Percentiles rank a stretch among this genome's conserved stretches.
Conservation (phyloP, 768 basidiomycete genomes). For the Leccinum fibrillosum region DNA sequence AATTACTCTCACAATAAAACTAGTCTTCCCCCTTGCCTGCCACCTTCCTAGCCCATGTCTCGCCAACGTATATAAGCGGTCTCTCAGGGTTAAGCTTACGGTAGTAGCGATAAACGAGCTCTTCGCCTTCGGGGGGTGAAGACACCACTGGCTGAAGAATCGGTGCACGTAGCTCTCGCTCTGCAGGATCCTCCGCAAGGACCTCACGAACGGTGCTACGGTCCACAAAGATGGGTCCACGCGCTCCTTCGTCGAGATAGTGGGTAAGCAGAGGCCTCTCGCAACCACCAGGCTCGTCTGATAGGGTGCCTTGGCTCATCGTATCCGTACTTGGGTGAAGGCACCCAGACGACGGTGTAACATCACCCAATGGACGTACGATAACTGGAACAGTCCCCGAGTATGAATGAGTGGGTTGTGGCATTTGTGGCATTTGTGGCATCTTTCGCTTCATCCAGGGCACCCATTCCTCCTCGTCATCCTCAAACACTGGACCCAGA, state of each 20-base stretch:
- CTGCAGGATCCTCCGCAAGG: not conserved
- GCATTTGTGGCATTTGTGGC: too few relatives aligned
- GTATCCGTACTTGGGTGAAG: not conserved
- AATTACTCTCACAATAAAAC: too few relatives aligned
- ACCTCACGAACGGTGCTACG: not conserved
- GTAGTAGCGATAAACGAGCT: conserved; percentile 4
- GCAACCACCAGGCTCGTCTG: not conserved
- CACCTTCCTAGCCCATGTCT: not conserved
- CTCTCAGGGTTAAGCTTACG: not conserved
- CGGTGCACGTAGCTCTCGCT: conserved; percentile 1
- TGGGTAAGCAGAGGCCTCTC: not conserved
- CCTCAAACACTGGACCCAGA: too few relatives aligned
- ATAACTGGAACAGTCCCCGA: not conserved
- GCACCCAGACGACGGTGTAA: not conserved
- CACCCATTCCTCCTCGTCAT: too few relatives aligned
- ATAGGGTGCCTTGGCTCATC: not conserved
- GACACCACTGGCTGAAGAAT: not conserved
- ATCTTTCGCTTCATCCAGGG: too few relatives aligned
- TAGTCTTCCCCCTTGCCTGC: too few relatives aligned
- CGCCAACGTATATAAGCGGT: conserved; percentile 7
- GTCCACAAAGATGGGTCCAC: conserved; percentile 10
- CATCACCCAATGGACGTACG: not conserved
- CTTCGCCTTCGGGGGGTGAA: conserved; percentile 7
- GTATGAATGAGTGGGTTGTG: not conserved
- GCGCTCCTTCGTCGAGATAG: conserved; percentile 8